Evolutionary conservation across 495 filamentous ascomycete species (phyloP).

Genomic region (Aspergillus steynii): DNA sequence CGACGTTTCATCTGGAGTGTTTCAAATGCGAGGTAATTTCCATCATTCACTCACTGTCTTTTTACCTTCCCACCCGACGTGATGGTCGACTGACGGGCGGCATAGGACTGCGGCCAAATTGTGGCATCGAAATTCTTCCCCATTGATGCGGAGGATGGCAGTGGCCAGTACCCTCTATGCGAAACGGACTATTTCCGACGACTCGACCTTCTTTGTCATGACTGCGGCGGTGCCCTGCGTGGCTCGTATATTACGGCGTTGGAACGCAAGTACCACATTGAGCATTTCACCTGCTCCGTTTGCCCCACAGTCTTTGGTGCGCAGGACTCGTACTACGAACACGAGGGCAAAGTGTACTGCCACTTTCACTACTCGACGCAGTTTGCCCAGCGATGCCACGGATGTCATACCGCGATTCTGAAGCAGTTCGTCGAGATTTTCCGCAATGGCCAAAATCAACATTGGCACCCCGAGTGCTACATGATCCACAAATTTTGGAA

Average conservation of each 20-base stretch:
- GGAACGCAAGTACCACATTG: slow-evolving; percentile 97
- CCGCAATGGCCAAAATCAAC: slow-evolving; percentile 94
- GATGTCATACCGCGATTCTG: slow-evolving; percentile 95
- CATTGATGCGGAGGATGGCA: slow-evolving; percentile 82
- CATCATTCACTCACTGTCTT: slow-evolving; percentile 4
- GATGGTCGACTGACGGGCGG: not conserved
- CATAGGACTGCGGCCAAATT: slow-evolving; percentile 90
- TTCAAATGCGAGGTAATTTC: slow-evolving; percentile 88
- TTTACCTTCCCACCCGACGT: not conserved
- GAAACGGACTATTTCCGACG: slow-evolving; percentile 97
- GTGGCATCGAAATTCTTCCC: slow-evolving; percentile 99
- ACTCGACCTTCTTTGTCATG: slow-evolving; percentile 84
- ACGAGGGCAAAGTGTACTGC: slow-evolving; percentile 94
- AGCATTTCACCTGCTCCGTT: slow-evolving; percentile 97
- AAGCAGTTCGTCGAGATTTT: slow-evolving; percentile 99
- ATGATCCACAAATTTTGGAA: slow-evolving; percentile 99
- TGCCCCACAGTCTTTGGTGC: slow-evolving; percentile 98
- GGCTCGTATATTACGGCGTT: slow-evolving; percentile 98
- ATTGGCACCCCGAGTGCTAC: slow-evolving; percentile 99
- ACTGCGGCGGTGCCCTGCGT: slow-evolving; percentile 89
- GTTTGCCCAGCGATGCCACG: slow-evolving; percentile 94
- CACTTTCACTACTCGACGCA: slow-evolving; percentile 99
- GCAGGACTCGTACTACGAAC: slow-evolving; percentile 98
- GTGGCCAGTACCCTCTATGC: slow-evolving; percentile 90
- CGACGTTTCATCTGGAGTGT: slow-evolving; percentile 95